phyloP scores from a whole-genome alignment of 208 protist genomes.

The Trypanosoma congolense region DNA sequence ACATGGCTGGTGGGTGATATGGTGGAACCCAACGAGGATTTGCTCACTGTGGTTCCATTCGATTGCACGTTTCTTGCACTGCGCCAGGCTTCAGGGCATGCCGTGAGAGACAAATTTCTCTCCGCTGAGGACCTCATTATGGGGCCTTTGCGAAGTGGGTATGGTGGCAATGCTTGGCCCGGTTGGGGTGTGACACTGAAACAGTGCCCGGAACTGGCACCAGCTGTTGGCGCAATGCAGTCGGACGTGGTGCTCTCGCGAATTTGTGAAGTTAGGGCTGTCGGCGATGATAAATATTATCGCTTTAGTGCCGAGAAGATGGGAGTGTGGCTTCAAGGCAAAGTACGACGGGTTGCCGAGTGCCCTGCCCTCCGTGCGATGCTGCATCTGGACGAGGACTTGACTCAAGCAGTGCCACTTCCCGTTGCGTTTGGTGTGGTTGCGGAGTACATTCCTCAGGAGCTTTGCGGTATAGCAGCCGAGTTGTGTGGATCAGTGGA shows the following conservation, averaged over 20 bases:
- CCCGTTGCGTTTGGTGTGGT: conserved; percentile 44
- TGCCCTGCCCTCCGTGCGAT: conserved; percentile 28
- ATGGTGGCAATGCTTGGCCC: conserved; percentile 20
- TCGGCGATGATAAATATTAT: conserved; percentile 43
- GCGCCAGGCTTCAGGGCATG: conserved; percentile 23
- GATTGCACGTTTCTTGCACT: conserved; percentile 61
- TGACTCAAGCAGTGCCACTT: conserved; percentile 31
- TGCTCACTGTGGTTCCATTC: conserved; percentile 52
- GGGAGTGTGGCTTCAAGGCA: conserved; percentile 37
- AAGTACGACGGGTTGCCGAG: conserved; percentile 26
- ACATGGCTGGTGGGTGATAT: conserved; percentile 48
- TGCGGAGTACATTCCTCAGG: conserved; percentile 56
- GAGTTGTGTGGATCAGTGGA: conserved; percentile 28
- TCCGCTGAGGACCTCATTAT: conserved; percentile 29
- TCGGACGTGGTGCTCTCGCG: conserved; percentile 32
- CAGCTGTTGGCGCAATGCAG: conserved; percentile 25
- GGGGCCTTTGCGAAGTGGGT: background rate
- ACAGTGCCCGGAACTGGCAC: conserved; percentile 26
- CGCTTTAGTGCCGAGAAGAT: conserved; percentile 44
- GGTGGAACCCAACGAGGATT: conserved; percentile 20
- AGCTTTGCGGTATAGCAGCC: conserved; percentile 25
- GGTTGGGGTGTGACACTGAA: conserved; percentile 38
- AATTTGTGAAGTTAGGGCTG: conserved; percentile 43
- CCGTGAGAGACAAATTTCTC: conserved; percentile 28
- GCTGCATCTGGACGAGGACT: conserved; percentile 20